Evolutionary conservation across 495 filamentous ascomycete genomes (phyloP).

Genomic region (Aspergillus biplanus): DNA sequence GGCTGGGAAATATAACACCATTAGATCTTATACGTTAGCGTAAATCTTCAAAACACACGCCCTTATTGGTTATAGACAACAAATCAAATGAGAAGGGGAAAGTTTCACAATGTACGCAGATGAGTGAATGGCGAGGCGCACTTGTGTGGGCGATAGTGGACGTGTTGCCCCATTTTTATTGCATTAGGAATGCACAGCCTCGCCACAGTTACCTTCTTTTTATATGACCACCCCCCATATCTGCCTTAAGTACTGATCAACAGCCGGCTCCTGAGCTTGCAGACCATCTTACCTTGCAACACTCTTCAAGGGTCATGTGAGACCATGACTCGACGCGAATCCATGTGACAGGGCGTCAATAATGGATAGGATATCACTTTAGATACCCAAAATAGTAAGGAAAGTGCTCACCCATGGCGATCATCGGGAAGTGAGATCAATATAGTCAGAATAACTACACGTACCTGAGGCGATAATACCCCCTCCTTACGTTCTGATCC

Average conservation of each 20-base stretch:
- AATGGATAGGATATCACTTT: neutral
- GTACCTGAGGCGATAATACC: neutral
- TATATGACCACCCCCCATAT: neutral
- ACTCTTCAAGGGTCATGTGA: slow-evolving; percentile 2
- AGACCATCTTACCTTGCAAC: neutral
- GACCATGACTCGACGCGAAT: slow-evolving; percentile 1
- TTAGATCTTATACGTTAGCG: too few relatives aligned
- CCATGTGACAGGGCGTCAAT: slow-evolving; percentile 2
- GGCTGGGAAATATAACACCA: too few relatives aligned
- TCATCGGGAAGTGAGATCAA: neutral
- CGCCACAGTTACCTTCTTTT: too few relatives aligned
- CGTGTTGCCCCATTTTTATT: too few relatives aligned
- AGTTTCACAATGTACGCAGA: too few relatives aligned
- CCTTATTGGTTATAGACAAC: too few relatives aligned
- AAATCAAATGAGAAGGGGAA: too few relatives aligned
- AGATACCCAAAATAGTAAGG: neutral
- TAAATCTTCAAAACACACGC: too few relatives aligned
- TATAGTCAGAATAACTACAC: neutral
- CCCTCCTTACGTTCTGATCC: neutral
- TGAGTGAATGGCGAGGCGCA: too few relatives aligned
- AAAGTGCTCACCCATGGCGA: neutral
- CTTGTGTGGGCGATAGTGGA: too few relatives aligned
- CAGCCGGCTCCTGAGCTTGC: neutral
- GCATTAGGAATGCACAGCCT: too few relatives aligned
- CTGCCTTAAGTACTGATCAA: neutral